Base-by-base conservation (phyloP, 108 stramenopile genomes). In the Pseudonitzschia multiseries region DNA sequence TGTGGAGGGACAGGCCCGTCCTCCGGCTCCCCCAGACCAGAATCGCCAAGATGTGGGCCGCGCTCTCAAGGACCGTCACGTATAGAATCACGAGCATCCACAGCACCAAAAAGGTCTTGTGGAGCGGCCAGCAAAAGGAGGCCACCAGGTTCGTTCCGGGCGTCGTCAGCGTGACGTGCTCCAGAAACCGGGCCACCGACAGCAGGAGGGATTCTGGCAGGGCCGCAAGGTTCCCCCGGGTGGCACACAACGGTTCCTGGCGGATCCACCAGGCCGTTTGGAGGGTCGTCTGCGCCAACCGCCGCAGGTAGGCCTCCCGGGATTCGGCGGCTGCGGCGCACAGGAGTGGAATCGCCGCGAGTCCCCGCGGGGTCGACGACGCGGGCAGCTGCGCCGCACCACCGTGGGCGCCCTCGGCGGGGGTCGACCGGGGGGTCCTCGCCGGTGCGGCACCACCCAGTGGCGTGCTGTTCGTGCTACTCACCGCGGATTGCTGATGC, bases 271-370 rank as follows among this genome's bases (percentile, higher is more conserved):
- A 95, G n/a, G 80, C 74, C 60, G 71, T 82, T 75, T 70, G 82
- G 65, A 67, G 54, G 36, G 78, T 79, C 17, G 81, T 82, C 57
- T 79, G 71, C 12, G 77, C 73, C 64, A 95, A 59, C 1, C 93
- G 78, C 28, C 86, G 77, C 64, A 95, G 76, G 70, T 95, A 95
- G 18, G 89, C 87, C 12, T 76, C 64, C 28, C 91, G 85, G 8
- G 89, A 86, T 79, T 95, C 93, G 29, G 88, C 82, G 8, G 90
- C 91, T 9, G 93, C 93, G 9, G 91, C 89, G 67, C 90, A 90
- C 21, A 95, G 57, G 12, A 95, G 69, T 0, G 93, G 89, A 65
- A 92, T 86, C 54, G 93, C 90, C 20, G 90, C 93, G 2, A 95
- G 63, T 18, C 93, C 93, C 12, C 89, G 68, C 4, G 90, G 90